Evolutionary conservation across 2,329 filamentous ascomycete species (phyloP).

Genomic region (Teratosphaeriaceae sp.): DNA sequence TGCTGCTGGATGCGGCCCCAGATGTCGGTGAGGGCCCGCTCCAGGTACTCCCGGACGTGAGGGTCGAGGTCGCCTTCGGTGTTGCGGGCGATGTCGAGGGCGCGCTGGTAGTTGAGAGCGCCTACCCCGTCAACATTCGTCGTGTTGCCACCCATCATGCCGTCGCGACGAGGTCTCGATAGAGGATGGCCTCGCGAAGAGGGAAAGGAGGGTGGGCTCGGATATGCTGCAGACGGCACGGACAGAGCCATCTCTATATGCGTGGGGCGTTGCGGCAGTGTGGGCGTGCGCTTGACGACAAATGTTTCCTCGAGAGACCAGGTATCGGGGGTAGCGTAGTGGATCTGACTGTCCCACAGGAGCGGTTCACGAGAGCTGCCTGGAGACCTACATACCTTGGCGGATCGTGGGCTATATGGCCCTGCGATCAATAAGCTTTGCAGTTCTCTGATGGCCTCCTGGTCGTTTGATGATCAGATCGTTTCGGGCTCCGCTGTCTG

Average conservation of each 20-base stretch:
- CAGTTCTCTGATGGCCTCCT: background rate
- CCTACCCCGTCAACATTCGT: slow-evolving; percentile 29
- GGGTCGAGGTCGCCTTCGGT: slow-evolving; percentile 61
- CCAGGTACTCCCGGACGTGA: slow-evolving; percentile 57
- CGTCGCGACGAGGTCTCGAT: slow-evolving; percentile 11
- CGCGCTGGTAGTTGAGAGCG: slow-evolving; percentile 52
- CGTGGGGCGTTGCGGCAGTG: background rate
- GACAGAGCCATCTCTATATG: slow-evolving; percentile 8
- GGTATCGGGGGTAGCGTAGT: slow-evolving; percentile 1
- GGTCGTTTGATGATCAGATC: background rate
- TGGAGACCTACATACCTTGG: slow-evolving; percentile 1
- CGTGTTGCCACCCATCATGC: slow-evolving; percentile 37
- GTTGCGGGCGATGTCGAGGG: slow-evolving; percentile 70
- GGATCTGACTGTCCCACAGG: background rate
- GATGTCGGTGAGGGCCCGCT: slow-evolving; percentile 55
- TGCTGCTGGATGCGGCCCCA: slow-evolving; percentile 61
- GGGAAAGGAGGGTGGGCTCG: slow-evolving; percentile 21
- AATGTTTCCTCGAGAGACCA: background rate
- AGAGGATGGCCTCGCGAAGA: slow-evolving; percentile 13
- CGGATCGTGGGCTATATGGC: slow-evolving; percentile 2
- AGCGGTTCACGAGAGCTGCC: background rate
- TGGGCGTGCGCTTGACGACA: background rate
- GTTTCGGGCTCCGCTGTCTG: background rate
- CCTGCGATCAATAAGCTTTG: background rate
- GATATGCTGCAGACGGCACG: slow-evolving; percentile 18